Evolutionary conservation across 345 rosid species (phyloP), one percentile per base, ranked within the genome.

Genomic region (Eutrema yunnanense): DNA sequence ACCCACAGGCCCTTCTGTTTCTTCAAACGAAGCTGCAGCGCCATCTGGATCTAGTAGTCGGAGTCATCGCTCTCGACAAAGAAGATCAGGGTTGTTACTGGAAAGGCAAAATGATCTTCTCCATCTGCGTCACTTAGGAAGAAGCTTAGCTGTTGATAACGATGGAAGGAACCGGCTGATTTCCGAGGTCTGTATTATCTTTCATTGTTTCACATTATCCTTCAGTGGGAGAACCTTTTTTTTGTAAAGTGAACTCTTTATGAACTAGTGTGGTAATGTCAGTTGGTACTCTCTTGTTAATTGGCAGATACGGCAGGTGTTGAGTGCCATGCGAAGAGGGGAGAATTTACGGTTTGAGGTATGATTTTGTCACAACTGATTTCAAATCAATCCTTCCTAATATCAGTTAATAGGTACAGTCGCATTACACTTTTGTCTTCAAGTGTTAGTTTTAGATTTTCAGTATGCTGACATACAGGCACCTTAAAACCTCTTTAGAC

Each of bases 261-360:
- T 48, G 26, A 34, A 27, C 34, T 44, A 8, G 32, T 54, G 22
- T 62, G 55, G 48, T 14, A 34, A 42, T 68, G 16, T 30, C 32
- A 57, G 43, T 69, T 75, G 53, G 56, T 78, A 44, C 79, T 78
- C 56, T 79, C 73, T 59, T 46, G 78, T 68, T 29, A 67, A 65
- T 47, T 41, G 26, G 52, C 88, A 89, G 98, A 85, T 92, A 78
- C 95, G 92, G 51, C 98, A 86, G 71, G 96, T 90, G 74, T 79
- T 92, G 87, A 84, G 81, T 77, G 92, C 95, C 76, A 86, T 92
- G 91, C 90, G 90, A 49, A 81, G 95, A 78, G 98, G 95, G 62
- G 96, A 90, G 78, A 87, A 85, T 78, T 50, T 92, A 70, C 85
- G 87, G 70, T 71, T 85, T 69, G 95, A 92, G 96, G 98, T 90